Evolutionary conservation across 1,284 basidiomycete species (phyloP).

Genomic region (Cystobasidium sp.): DNA sequence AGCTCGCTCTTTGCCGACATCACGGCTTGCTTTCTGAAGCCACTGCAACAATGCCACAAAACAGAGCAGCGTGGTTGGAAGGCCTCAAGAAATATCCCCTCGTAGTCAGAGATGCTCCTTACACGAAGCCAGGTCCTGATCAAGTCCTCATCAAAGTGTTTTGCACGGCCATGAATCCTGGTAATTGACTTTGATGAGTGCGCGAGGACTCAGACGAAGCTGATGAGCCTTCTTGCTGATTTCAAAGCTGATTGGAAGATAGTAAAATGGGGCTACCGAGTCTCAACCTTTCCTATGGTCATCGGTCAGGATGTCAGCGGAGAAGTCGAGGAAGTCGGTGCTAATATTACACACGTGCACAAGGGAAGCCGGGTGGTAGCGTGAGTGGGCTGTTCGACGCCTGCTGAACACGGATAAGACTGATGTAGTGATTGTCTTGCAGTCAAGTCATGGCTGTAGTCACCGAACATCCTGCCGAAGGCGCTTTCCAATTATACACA

Average conservation of each 20-base stretch:
- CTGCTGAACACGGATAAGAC: not conserved
- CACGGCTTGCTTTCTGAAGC: not conserved
- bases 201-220: not conserved
- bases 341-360: conserved; percentile 62
- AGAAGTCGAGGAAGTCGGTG: conserved; percentile 64
- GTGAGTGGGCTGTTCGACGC: conserved; percentile 52
- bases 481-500: conserved; percentile 46
- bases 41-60: conserved; percentile 16
- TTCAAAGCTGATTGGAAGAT: conserved; percentile 41
- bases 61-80: conserved; percentile 37
- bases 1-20: not conserved
- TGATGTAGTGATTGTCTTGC: not conserved
- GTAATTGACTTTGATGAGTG: not conserved
- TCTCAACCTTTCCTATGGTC: conserved; percentile 52
- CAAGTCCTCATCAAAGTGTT: conserved; percentile 34
- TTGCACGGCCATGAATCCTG: conserved; percentile 35
- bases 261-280: conserved; percentile 30
- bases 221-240: not conserved
- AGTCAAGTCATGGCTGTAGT: conserved; percentile 42
- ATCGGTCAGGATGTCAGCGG: conserved; percentile 68
- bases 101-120: conserved; percentile 35
- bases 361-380: conserved; percentile 66
- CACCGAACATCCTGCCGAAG: conserved; percentile 27
- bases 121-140: conserved; percentile 6
- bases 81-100: conserved; percentile 25